Percentiles rank a stretch among this genome's conserved stretches.
Evolutionary conservation across 768 basidiomycete species (phyloP).

Genomic region (Mycena chlorophos): DNA sequence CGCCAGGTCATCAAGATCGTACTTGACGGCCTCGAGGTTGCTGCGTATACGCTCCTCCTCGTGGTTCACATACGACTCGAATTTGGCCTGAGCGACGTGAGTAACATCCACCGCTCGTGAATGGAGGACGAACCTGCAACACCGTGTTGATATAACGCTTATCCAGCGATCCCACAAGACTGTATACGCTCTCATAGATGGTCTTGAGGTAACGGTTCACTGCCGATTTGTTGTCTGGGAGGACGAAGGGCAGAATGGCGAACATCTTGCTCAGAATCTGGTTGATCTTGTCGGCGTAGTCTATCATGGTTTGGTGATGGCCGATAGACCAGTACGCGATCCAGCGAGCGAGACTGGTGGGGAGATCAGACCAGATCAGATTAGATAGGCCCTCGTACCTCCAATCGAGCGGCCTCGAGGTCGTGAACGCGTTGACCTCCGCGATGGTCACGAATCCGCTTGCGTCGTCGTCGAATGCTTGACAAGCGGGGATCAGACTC

Average conservation of each 20-base stretch:
- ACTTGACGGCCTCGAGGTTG: constrained; percentile 17
- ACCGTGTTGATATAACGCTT: background rate
- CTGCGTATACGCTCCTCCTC: constrained; percentile 15
- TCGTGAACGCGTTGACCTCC: constrained; percentile 18
- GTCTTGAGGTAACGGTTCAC: constrained; percentile 7
- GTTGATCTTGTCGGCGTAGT: constrained; percentile 7
- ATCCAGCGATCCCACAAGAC: constrained; percentile 1
- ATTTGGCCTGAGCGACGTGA: constrained; percentile 2
- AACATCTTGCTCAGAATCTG: constrained; percentile 12
- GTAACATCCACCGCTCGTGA: too few relatives aligned
- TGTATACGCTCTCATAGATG: background rate
- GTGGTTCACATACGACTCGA: constrained; percentile 3
- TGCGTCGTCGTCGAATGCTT: constrained; percentile 44
- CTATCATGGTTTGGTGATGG: constrained; percentile 2
- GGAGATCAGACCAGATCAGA: background rate
- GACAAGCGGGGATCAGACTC: constrained; percentile 34
- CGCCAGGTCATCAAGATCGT: constrained; percentile 11
- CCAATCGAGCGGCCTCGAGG: constrained; percentile 11
- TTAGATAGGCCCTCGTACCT: background rate
- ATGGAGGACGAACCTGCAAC: constrained; percentile 3
- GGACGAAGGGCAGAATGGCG: constrained; percentile 1
- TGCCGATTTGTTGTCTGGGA: constrained; percentile 7
- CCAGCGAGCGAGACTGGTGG: constrained; percentile 11
- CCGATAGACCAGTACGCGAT: constrained; percentile 16
- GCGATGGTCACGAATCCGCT: constrained; percentile 32